phyloP scores from a whole-genome alignment of 2,329 filamentous ascomycete species.

The Botrytis fabae region DNA sequence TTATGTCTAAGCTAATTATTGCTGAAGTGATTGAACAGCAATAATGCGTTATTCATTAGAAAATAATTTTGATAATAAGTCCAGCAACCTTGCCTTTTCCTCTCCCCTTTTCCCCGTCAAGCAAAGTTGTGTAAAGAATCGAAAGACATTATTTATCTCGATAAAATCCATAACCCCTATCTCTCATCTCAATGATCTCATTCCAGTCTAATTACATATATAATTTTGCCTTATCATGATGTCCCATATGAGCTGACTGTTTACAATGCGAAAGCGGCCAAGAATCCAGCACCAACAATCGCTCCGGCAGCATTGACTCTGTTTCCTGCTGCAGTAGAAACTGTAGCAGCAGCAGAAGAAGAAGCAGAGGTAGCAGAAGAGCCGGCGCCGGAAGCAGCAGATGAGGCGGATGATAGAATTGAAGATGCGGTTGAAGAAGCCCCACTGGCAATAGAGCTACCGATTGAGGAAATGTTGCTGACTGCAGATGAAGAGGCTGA shows the following conservation, averaged over 20 bases:
- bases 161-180: not conserved
- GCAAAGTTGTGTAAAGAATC: conserved; percentile 1
- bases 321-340: conserved; percentile 20
- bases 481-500: not conserved
- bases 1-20: not conserved
- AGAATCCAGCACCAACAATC: conserved; percentile 28
- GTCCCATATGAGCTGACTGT: not conserved
- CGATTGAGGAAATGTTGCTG: conserved; percentile 2
- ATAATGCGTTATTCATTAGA: not conserved
- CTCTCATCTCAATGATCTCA: not conserved
- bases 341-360: conserved; percentile 14
- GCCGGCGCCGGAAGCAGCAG: not conserved
- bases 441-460: conserved; percentile 3
- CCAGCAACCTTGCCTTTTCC: not conserved
- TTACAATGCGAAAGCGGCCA: conserved; percentile 34
- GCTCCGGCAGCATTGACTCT: conserved; percentile 22
- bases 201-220: not conserved
- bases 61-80: not conserved
- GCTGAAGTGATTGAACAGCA: not conserved
- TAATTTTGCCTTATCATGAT: not conserved
- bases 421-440: not conserved
- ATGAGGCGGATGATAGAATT: not conserved
- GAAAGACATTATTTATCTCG: conserved; percentile 1
- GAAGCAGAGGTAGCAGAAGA: not conserved
- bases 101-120: not conserved